Evolutionary conservation across 306 rosid species (phyloP), one percentile per base, ranked within the genome.

Genomic region (Sindora glabra): DNA sequence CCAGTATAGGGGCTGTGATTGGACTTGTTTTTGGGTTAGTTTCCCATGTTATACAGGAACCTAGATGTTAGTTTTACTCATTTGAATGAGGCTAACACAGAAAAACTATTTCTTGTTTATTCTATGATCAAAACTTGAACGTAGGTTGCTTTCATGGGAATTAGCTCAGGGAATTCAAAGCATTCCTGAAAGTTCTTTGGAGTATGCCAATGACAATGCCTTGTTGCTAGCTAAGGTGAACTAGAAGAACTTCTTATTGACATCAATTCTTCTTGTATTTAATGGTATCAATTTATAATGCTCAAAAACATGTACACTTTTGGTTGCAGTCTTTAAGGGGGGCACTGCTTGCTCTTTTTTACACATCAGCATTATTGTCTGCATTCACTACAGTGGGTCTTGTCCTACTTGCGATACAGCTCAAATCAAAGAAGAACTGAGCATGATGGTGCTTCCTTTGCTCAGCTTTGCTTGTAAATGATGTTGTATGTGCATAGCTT

Each of bases 181-280:
- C 79, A 79, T 63, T 70, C 96, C 86, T 4, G 98, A 83, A 62
- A 78, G 77, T 58, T 79, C 87, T 30, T 52, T 88, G 76, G 74
- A 88, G 75, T 91, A 88, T 44, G 95, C 98, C 29, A 88, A 92
- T 77, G 88, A 86, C 70, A 92, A 86, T 70, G 98, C 96, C 36
- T 63, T 88, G 75, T 50, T 65, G 74, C 84, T 92, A 40, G 92
- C 90, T 23, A 91, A 88, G 98, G 98, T 91, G 75, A 67, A 71
- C 34, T 39, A 59, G 57, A 55, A 55, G 33, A 64, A 67, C 41
- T 24, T 56, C 32, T 10, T 14, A 30, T 38, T 67, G 38, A 30
- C 53, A 18, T 51, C 36, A 23, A 10, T 47, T 30, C 32, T 46
- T 52, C 26, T 54, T 44, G 10, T 21, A 38, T 60, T 29, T 59